Percentiles rank a stretch among this genome's conserved stretches.
Evolutionary conservation across 2,329 filamentous ascomycete species (phyloP).

Genomic region (Thermoascus crustaceus): DNA sequence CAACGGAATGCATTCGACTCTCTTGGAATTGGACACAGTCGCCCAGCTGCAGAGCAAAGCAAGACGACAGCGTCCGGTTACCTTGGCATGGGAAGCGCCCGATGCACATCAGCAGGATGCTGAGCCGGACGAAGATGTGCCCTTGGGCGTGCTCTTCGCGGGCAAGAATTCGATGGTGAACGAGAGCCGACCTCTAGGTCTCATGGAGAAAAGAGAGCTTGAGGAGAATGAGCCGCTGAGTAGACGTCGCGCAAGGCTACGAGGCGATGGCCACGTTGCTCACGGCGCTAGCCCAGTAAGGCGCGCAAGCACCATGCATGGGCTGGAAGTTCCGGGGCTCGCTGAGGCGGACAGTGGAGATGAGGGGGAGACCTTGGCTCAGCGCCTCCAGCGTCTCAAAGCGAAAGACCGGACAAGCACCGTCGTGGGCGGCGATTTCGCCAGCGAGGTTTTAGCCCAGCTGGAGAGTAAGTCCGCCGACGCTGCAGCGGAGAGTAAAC

Average conservation of each 20-base stretch:
- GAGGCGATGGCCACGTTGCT: constrained; percentile 46
- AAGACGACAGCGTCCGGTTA: constrained; percentile 62
- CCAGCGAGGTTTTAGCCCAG: constrained; percentile 35
- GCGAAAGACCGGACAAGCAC: constrained; percentile 23
- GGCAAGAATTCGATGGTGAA: constrained; percentile 25
- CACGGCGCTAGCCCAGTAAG: constrained; percentile 15
- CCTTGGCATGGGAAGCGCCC: constrained; percentile 76
- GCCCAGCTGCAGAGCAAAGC: constrained; percentile 73
- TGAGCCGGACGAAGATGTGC: constrained; percentile 74
- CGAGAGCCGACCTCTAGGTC: constrained; percentile 36
- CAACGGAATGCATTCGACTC: constrained; percentile 79
- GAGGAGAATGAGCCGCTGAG: constrained; percentile 91
- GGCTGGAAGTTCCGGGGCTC: constrained; percentile 19
- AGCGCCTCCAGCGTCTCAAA: constrained; percentile 35
- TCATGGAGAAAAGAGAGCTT: constrained; percentile 62
- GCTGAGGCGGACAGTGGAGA: constrained; percentile 23
- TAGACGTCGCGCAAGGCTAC: constrained; percentile 63
- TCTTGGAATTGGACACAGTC: constrained; percentile 84
- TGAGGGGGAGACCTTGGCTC: constrained; percentile 39
- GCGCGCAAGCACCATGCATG: constrained; percentile 28
- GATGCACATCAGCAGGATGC: constrained; percentile 35
- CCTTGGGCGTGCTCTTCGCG: constrained; percentile 71
- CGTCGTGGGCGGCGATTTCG: constrained; percentile 34
- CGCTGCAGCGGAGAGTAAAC: constrained; percentile 14
- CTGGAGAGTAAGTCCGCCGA: constrained; percentile 25